Evolutionary conservation across 768 basidiomycete species (phyloP).

Genomic region (Tephrocybe sp.): DNA sequence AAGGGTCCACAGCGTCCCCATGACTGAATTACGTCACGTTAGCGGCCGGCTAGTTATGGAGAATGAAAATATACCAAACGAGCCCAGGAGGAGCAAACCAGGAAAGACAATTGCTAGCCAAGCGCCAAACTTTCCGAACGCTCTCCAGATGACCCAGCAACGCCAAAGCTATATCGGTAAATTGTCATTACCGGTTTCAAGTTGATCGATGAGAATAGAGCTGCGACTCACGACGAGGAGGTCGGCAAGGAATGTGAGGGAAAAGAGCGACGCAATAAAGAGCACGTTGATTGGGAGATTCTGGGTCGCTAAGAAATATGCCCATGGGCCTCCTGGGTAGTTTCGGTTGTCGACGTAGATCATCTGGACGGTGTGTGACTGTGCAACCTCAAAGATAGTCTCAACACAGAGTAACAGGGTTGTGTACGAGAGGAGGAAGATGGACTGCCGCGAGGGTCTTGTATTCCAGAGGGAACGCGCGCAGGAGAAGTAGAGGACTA

Average conservation of each 20-base stretch:
- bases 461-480: constrained; percentile 33
- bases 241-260: constrained; percentile 39
- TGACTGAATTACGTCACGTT: constrained; percentile 21
- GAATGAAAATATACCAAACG: constrained; percentile 34
- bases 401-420: constrained; percentile 30
- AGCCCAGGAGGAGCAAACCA: constrained; percentile 32
- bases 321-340: constrained; percentile 35
- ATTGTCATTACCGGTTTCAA: no score
- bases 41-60: neutral
- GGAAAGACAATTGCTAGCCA: constrained; percentile 36
- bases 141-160: constrained; percentile 47
- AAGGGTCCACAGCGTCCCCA: constrained; percentile 44
- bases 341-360: constrained; percentile 36
- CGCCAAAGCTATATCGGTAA: constrained; percentile 46
- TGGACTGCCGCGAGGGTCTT: constrained; percentile 19
- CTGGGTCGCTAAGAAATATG: constrained; percentile 36
- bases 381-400: constrained; percentile 32
- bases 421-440: constrained; percentile 32
- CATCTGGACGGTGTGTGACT: constrained; percentile 34
- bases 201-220: no score
- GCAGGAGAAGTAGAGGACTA: constrained; percentile 29
- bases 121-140: constrained; percentile 29
- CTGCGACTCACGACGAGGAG: no score
- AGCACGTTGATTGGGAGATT: constrained; percentile 35
- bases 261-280: constrained; percentile 36